Evolutionary conservation across 768 basidiomycete species (phyloP).

Genomic region (Leccinellum rugosiceps): DNA sequence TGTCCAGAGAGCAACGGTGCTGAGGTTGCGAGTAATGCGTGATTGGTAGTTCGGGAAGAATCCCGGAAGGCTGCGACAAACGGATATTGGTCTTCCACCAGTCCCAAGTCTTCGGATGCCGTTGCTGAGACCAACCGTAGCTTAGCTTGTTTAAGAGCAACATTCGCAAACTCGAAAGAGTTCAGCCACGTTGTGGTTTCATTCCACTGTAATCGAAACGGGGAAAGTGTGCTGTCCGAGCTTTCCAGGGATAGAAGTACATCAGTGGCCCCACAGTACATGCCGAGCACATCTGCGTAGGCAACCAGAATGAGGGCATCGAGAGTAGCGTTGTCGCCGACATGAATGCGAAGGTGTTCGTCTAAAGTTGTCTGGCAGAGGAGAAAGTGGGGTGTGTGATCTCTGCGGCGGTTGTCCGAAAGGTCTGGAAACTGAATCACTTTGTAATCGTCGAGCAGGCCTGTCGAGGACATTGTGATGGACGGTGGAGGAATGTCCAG

Average conservation of each 20-base stretch:
- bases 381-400: neutral
- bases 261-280: constrained; percentile 21
- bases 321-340: neutral
- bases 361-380: constrained; percentile 4
- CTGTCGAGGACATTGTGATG: constrained; percentile 1
- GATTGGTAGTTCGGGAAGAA: neutral
- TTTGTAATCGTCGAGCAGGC: neutral
- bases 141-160: constrained; percentile 3
- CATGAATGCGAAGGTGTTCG: neutral
- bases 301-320: constrained; percentile 18
- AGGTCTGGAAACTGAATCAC: constrained; percentile 17
- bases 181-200: constrained; percentile 14
- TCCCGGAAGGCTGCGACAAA: constrained; percentile 16
- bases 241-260: constrained; percentile 18
- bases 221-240: neutral
- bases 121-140: neutral
- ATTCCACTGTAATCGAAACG: constrained; percentile 18
- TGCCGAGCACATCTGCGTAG: constrained; percentile 19
- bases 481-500: neutral
- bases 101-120: neutral
- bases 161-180: constrained; percentile 8
- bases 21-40: neutral
- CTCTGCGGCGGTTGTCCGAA: constrained; percentile 15
- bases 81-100: constrained; percentile 3
- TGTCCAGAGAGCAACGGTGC: neutral